Conservation (phyloP, 352 stramenopile species). For the Lagenidium giganteum region DNA sequence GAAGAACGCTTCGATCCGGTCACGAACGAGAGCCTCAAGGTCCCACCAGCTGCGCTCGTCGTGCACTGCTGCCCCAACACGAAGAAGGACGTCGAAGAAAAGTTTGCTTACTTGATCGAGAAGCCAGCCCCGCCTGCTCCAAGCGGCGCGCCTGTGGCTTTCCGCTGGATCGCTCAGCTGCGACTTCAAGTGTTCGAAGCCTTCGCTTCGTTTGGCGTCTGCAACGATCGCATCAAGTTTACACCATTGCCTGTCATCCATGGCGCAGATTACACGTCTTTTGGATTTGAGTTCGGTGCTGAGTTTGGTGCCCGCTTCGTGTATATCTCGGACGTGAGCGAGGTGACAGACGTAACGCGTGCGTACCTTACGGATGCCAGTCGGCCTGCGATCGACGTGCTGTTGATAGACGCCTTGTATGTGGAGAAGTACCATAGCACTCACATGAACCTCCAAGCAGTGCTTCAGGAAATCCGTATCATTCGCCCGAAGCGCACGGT, state of each 20-base stretch:
- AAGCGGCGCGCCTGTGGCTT: slow-evolving; percentile 20
- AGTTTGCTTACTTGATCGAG: slow-evolving; percentile 81
- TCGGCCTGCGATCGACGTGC: slow-evolving; percentile 60
- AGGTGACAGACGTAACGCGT: slow-evolving; percentile 54
- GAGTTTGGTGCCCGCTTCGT: slow-evolving; percentile 68
- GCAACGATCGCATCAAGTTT: slow-evolving; percentile 38
- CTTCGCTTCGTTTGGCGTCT: slow-evolving; percentile 43
- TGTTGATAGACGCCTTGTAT: slow-evolving; percentile 83
- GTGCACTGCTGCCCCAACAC: slow-evolving; percentile 63
- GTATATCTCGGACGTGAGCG: slow-evolving; percentile 88
- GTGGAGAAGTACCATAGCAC: slow-evolving; percentile 73
- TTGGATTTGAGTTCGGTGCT: slow-evolving; percentile 74
- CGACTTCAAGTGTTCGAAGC: slow-evolving; percentile 51
- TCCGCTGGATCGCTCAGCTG: slow-evolving; percentile 81
- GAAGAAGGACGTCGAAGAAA: slow-evolving; percentile 42
- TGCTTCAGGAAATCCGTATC: slow-evolving; percentile 49
- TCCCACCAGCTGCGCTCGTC: slow-evolving; percentile 37
- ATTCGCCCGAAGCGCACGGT: slow-evolving; percentile 68
- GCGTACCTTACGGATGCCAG: slow-evolving; percentile 45
- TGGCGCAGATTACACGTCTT: slow-evolving; percentile 70
- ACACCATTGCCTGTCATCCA: slow-evolving; percentile 83
- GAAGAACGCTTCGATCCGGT: slow-evolving; percentile 41
- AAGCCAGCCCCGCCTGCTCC: slow-evolving; percentile 15
- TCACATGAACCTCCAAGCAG: slow-evolving; percentile 81
- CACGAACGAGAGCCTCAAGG: slow-evolving; percentile 62